Evolutionary conservation across 2,329 filamentous ascomycete species (phyloP).

Genomic region (Cryphonectria nitschkei): DNA sequence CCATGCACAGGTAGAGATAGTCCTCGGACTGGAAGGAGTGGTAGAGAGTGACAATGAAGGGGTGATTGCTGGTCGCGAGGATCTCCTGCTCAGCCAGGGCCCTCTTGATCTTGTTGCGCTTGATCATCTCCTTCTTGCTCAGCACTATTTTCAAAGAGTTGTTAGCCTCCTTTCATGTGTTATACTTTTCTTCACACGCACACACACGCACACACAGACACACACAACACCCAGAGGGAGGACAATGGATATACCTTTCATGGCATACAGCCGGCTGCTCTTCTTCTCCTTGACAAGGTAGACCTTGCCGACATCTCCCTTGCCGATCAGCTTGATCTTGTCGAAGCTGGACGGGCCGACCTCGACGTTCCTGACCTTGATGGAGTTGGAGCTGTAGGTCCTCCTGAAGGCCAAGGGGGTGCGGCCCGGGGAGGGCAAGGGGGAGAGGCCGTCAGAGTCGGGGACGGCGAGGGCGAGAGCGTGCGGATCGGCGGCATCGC

Average conservation of each 20-base stretch:
- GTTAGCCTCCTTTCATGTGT: too few species aligned
- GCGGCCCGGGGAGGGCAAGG: slow-evolving; percentile 69
- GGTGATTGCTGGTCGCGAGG: slow-evolving; percentile 95
- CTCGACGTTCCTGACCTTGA: slow-evolving; percentile 97
- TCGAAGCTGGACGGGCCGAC: slow-evolving; percentile 95
- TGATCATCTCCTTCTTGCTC: slow-evolving; percentile 99
- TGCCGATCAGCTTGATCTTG: slow-evolving; percentile 99
- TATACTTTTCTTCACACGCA: too few species aligned
- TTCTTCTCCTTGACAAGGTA: slow-evolving; percentile 98
- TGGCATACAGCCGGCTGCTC: slow-evolving; percentile 90
- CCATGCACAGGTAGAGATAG: slow-evolving; percentile 99
- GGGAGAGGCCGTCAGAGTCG: slow-evolving; percentile 57
- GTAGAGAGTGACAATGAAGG: slow-evolving; percentile 97
- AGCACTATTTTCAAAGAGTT: slow-evolving; percentile 65
- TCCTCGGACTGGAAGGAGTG: slow-evolving; percentile 99
- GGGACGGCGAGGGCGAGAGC: slow-evolving; percentile 47
- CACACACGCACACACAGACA: too few species aligned
- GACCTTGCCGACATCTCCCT: slow-evolving; percentile 98
- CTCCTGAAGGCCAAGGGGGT: slow-evolving; percentile 80
- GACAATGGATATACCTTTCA: slow-evolving; percentile 76
- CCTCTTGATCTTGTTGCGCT: slow-evolving; percentile 99
- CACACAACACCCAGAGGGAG: too few species aligned
- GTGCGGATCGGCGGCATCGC: slow-evolving; percentile 35
- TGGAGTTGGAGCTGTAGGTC: slow-evolving; percentile 98
- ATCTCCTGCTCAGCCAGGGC: slow-evolving; percentile 98